Evolutionary conservation across 768 basidiomycete species (phyloP).

Genomic region (Sarcodon aspratus): DNA sequence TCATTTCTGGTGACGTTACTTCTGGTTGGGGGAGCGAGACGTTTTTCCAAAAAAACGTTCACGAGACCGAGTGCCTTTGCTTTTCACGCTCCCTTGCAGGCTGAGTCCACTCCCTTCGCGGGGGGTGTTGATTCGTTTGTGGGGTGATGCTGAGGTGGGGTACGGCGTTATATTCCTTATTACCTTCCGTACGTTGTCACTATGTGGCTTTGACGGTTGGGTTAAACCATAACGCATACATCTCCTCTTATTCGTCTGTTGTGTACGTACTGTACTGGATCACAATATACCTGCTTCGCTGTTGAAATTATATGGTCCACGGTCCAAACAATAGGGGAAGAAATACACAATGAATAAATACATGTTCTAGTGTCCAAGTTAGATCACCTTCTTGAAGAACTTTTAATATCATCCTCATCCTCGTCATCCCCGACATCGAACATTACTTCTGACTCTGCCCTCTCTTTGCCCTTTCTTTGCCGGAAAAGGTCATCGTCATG

Average conservation of each 20-base stretch:
- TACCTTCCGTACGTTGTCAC: slow-evolving; percentile 66
- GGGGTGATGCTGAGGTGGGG: slow-evolving; percentile 31
- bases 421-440: slow-evolving; percentile 38
- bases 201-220: slow-evolving; percentile 76
- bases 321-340: not conserved
- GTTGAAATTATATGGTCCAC: not conserved
- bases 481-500: slow-evolving; percentile 11
- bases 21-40: slow-evolving; percentile 76
- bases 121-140: slow-evolving; percentile 47
- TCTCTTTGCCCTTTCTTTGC: slow-evolving; percentile 23
- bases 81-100: slow-evolving; percentile 24
- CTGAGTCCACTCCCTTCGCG: slow-evolving; percentile 30
- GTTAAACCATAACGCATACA: slow-evolving; percentile 78
- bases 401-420: slow-evolving; percentile 19
- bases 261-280: not conserved
- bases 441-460: slow-evolving; percentile 22
- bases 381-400: not conserved
- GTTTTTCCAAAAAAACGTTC: slow-evolving; percentile 34
- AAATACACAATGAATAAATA: not conserved
- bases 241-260: slow-evolving; percentile 5
- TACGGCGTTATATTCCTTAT: slow-evolving; percentile 71
- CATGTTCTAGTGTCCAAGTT: no score
- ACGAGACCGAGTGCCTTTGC: slow-evolving; percentile 31
- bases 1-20: slow-evolving; percentile 45
- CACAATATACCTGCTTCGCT: not conserved